Base-by-base conservation (phyloP, 129 eudicot genomes). In the Smallanthus sonchifolius region DNA sequence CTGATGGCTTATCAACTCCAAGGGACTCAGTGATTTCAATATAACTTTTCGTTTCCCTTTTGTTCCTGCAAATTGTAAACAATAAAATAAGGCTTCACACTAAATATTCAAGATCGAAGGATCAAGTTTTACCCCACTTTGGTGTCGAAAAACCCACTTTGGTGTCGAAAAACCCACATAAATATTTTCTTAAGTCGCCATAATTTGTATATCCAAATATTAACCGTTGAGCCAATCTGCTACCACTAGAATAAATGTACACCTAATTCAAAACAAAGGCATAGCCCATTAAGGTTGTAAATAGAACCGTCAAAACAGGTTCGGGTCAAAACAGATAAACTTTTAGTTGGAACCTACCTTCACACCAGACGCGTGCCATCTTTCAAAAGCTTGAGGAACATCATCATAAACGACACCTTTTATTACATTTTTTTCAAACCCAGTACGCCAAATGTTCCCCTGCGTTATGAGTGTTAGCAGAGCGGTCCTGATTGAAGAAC, bases 401-500 rank as follows among this genome's bases (percentile, higher is more conserved):
- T 94, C 98, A 70, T 90, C 96, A 70, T 77, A 94, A 49, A 94
- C 97, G 45, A 90, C 84, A 35, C 84, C 87, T 78, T 94, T 67
- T 68, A 94, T 30, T 78, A 88, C 98, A 24, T 86, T 84, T 55
- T 83, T 86, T 78, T 81, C 73, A 59, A 88, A 94, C 61, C 98
- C 98, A 0, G 98, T 88, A 42, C 81, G 82, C 98, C 97, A 94
- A 57, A 94, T 88, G 75, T 94, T 97, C 55, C 98, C 98, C 98
- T 94, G 82, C 30, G 63, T 75, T 57, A 56, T 67, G 43, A 47
- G 68, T 65, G 17, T 84, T 55, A 79, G 86, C 65, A 36, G 20
- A 24, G 3, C 8, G 14, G 34, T 45, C 10, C 35, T 28, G 1
- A 30, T 4, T 24, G 11, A 54, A 68, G 13, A 62, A 5, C 15